Evolutionary conservation across 345 rosid species (phyloP), one percentile per base, ranked within the genome.

Genomic region (Moricandia arvensis): DNA sequence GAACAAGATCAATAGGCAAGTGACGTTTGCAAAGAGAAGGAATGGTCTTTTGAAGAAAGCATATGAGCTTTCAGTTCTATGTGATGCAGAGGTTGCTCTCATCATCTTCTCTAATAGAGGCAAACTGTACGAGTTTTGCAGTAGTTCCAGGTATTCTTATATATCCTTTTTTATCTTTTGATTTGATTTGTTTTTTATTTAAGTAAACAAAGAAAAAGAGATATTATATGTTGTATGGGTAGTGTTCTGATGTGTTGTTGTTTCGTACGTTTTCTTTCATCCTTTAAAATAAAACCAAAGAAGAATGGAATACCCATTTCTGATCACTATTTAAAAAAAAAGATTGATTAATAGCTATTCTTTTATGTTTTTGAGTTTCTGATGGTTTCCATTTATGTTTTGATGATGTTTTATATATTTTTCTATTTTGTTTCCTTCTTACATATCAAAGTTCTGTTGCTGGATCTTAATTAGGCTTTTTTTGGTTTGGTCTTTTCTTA

Each of bases 61-160:
- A 58, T 94, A 90, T 75, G 98, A 94, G 93, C 97, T 93, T 75
- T 93, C 98, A 4, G 97, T 93, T 73, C 96, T 93, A 5, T 93
- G 98, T 61, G 98, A 93, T 85, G 98, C 98, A 18, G 98, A 93
- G 80, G 90, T 93, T 83, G 97, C 98, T 80, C 97, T 94, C 90
- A 94, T 94, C 94, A 85, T 94, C 93, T 94, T 94, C 97, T 94
- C 98, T 66, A 91, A 85, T 87, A 88, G 98, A 80, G 98, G 98
- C 65, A 94, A 94, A 81, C 88, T 91, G 86, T 89, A 91, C 90
- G 98, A 94, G 87, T 94, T 94, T 84, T 94, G 97, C 91, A 94
- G 98, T 75, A 88, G 97, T 79, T 88, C 98, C 77, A 91, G 98
- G 98, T 91, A 82, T 81, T 71, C n/a, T 38, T 27, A 8, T 37